Evolutionary conservation across 164 flowering plant genomes (phyloP).

Genomic region (Umbellularia californica): DNA sequence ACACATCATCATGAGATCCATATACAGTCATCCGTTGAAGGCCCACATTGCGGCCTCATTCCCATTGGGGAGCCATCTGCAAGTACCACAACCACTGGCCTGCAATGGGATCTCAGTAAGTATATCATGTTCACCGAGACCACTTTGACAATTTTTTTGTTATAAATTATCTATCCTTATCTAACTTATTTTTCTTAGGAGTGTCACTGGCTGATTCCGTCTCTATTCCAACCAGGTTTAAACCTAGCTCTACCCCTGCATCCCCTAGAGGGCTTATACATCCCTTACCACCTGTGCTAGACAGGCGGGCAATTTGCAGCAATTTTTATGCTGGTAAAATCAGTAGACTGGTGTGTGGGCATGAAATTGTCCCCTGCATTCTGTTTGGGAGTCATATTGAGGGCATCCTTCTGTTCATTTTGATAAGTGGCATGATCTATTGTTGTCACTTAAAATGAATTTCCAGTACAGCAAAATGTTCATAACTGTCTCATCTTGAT

Average conservation of each 20-base stretch:
- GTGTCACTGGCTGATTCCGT: too few species aligned
- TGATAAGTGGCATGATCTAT: not conserved
- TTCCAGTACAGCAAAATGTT: not conserved
- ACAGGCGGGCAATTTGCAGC: too few species aligned
- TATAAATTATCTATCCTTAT: too few species aligned
- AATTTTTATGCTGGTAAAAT: too few species aligned
- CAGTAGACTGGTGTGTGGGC: not conserved
- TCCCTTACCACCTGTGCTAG: too few species aligned
- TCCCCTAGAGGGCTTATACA: too few species aligned
- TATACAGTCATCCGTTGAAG: conserved; percentile 67
- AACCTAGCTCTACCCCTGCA: too few species aligned
- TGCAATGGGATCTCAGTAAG: conserved; percentile 93
- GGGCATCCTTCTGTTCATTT: not conserved
- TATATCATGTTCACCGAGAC: conserved; percentile 6
- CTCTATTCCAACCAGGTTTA: too few species aligned
- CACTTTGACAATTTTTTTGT: not conserved
- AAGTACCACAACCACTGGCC: conserved; percentile 79
- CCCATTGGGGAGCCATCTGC: conserved; percentile 70
- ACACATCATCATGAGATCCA: conserved; percentile 70
- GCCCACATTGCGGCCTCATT: conserved; percentile 92
- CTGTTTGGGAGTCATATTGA: not conserved
- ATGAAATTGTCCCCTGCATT: not conserved
- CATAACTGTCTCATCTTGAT: not conserved
- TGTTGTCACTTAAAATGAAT: not conserved
- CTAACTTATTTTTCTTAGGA: too few species aligned